These are phyloP conservation scores for Albugo laibachii DNA, from an alignment of 352 stramenopile species.

Conservation along the genomic window DNA sequence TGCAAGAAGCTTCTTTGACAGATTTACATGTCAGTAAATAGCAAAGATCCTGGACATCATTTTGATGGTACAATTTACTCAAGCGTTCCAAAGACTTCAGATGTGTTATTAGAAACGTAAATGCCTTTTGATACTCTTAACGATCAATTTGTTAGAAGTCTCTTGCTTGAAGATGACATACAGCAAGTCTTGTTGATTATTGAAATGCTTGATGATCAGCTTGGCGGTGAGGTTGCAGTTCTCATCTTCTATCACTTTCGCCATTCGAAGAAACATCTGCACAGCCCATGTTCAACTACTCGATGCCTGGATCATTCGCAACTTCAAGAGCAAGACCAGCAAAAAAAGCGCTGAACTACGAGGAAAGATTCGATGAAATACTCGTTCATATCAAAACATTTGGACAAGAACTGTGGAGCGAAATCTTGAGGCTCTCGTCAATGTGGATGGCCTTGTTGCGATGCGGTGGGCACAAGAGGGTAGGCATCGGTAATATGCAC, in stretches of 20 bases:
- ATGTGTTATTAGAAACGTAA: conserved; percentile 77
- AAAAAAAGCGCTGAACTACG: no score
- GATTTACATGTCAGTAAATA: conserved; percentile 81
- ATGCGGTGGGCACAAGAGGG: no score
- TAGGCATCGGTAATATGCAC: no score
- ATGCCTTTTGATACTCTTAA: conserved; percentile 78
- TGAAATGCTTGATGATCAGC: conserved; percentile 58
- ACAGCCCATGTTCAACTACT: no score
- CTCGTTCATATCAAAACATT: no score
- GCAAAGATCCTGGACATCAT: conserved; percentile 78
- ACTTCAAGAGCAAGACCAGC: no score
- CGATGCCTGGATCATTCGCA: no score
- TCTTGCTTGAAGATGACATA: conserved; percentile 80
- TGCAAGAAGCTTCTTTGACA: conserved; percentile 57
- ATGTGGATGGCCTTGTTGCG: no score
- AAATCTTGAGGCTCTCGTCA: no score
- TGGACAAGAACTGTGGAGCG: no score
- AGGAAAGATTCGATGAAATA: no score
- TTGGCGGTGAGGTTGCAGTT: conserved; percentile 77
- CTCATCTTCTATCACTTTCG: conserved; percentile 52
- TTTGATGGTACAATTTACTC: conserved; percentile 36
- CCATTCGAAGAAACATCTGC: conserved; percentile 51
- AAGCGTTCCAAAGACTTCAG: conserved; percentile 78
- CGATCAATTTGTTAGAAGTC: conserved; percentile 73
- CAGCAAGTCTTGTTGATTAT: conserved; percentile 68